Percentiles rank a stretch among this genome's conserved stretches.
phyloP scores from a whole-genome alignment of 768 basidiomycete genomes.

The Xanthoconium stramineum region DNA sequence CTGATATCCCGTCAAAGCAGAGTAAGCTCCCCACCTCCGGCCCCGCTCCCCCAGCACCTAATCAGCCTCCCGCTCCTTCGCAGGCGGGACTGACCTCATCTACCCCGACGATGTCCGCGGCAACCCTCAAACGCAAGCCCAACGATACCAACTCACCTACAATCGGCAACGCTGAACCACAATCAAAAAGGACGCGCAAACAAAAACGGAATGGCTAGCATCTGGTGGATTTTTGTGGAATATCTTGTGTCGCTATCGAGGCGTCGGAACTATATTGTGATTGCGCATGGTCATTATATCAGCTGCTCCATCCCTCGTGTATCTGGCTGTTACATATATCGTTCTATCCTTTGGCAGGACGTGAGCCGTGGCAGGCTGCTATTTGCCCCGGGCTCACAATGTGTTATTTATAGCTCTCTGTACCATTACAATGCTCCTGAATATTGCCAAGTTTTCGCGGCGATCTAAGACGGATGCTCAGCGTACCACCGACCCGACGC shows the following conservation, averaged over 20 bases:
- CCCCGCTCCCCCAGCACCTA: constrained; percentile 38
- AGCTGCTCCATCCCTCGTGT: constrained; percentile 3
- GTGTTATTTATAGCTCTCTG: constrained; percentile 38
- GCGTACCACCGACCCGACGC: not conserved
- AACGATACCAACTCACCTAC: constrained; percentile 50
- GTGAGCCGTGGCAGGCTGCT: constrained; percentile 14
- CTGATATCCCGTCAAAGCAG: constrained; percentile 60
- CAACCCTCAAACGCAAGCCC: constrained; percentile 56
- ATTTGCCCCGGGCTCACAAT: constrained; percentile 26
- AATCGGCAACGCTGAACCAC: constrained; percentile 44
- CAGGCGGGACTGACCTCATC: constrained; percentile 41
- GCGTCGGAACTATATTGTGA: constrained; percentile 31
- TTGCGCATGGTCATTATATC: constrained; percentile 19
- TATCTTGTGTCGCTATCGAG: constrained; percentile 29
- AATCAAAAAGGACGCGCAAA: constrained; percentile 55
- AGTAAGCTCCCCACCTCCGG: constrained; percentile 53
- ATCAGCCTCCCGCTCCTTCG: constrained; percentile 39
- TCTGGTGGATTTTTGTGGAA: constrained; percentile 34
- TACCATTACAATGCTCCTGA: constrained; percentile 29
- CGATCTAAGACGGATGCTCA: not conserved
- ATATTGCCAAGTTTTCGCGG: constrained; percentile 17
- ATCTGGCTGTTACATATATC: constrained; percentile 29
- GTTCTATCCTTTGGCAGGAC: constrained; percentile 27
- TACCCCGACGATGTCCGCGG: constrained; percentile 47
- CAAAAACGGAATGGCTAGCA: constrained; percentile 48